Base-by-base conservation (phyloP, 2,329 filamentous ascomycete genomes). In the Sporothrix dimorphospora region DNA sequence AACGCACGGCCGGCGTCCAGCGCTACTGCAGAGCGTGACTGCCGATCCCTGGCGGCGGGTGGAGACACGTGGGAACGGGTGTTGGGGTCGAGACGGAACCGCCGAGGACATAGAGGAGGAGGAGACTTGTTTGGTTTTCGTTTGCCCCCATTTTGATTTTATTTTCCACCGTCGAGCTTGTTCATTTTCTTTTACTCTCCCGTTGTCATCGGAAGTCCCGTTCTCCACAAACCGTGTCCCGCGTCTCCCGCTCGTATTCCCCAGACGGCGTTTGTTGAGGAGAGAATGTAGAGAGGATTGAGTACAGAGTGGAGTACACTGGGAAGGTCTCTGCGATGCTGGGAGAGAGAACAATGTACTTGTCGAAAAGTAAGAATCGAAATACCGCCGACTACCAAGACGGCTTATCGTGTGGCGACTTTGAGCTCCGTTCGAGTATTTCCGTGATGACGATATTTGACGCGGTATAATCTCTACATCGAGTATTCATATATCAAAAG, bases 41-140 rank as follows among this genome's bases (percentile, higher is more conserved):
- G 57, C 30, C 57, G 30, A 21, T 59, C 30, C 19, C n/a, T 53
- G 8, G n/a, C 3, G 16, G 57, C n/a, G 11, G 57, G 57, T 42
- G 57, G 57, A 63, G 57, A 14, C 57, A 55, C 53, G 27, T 34
- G 27, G 53, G 27, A 57, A 19, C 16, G 27, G 27, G 53, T 34
- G 53, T 38, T 57, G 53, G 53, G 19, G 27, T 57, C 45, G 45
- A 57, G 57, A 63, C 57, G 57, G 57, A 63, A 63, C 57, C 34
- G 34, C 57, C 57, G 57, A 21, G 34, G 30, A 61, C 40, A 14
- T 5, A 34, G n/a, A 24, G 57, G 57, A 12, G 8, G n/a, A 40
- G 9, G 30, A 14, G 30, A 61, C 57, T 14, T 30, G 42, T 40
- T 63, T 63, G 34, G 42, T 63, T 63, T 63, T 63, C 34, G 12